Evolutionary conservation across 2,329 filamentous ascomycete genomes (phyloP).

Genomic region (Elsinoe fawcettii): DNA sequence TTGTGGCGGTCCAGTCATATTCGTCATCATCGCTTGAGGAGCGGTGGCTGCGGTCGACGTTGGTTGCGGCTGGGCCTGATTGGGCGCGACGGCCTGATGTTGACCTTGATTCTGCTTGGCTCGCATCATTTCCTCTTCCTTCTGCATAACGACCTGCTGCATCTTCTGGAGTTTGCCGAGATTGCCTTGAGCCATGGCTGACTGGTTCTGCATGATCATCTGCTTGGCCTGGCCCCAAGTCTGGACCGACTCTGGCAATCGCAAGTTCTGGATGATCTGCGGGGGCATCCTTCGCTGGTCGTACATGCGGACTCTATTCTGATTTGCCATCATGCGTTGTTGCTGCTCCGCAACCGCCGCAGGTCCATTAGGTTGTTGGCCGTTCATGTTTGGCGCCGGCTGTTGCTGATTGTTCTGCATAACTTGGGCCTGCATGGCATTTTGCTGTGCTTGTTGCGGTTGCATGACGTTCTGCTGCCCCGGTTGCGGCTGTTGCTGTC

Average conservation of each 20-base stretch:
- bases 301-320: slow-evolving; percentile 16
- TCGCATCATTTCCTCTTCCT: slow-evolving; percentile 14
- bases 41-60: slow-evolving; percentile 2
- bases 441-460: slow-evolving; percentile 12
- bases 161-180: slow-evolving; percentile 30
- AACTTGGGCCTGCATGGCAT: slow-evolving; percentile 15
- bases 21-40: slow-evolving; percentile 14
- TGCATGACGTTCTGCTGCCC: background rate
- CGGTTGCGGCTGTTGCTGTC: slow-evolving; percentile 27
- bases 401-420: slow-evolving; percentile 19
- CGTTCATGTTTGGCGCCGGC: slow-evolving; percentile 13
- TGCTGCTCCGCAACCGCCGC: slow-evolving; percentile 16
- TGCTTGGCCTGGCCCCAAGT: slow-evolving; percentile 52
- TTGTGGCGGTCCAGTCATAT: background rate
- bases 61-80: slow-evolving; percentile 9
- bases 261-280: slow-evolving; percentile 2
- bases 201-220: slow-evolving; percentile 42
- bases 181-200: slow-evolving; percentile 35
- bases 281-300: slow-evolving; percentile 4
- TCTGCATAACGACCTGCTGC: slow-evolving; percentile 15
- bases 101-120: slow-evolving; percentile 22
- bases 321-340: slow-evolving; percentile 16
- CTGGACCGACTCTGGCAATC: slow-evolving; percentile 43
- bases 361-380: slow-evolving; percentile 12
- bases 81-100: slow-evolving; percentile 8